Evolutionary conservation across 2,329 filamentous ascomycete species (phyloP), one percentile per base, ranked within the genome.

Genomic region (Lecanoromycetidae sp.): DNA sequence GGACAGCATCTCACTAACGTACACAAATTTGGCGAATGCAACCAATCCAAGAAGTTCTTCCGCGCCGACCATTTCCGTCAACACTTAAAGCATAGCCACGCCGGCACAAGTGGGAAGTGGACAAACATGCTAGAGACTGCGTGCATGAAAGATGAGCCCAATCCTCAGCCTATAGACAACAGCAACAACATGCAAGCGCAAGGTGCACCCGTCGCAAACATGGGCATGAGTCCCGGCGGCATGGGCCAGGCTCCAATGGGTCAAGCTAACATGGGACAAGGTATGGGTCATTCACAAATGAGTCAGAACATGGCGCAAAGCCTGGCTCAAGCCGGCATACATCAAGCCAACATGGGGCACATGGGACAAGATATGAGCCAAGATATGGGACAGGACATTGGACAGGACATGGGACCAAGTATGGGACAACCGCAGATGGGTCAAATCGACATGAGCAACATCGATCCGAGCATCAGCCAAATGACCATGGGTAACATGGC

Each of bases 1-100:
- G 79, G 88, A 45, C 82, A 84, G 48, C 91, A 98, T 68, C 70
- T 98, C 45, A 88, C 87, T 60, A 82, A 85, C 57, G 77, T 87
- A 54, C 91, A 98, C 71, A 98, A 98, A 62, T 98, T 94, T 62
- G 80, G 87, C 53, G 91, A 96, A 67, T 98, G 91, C 75, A 98
- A 98, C 64, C 87, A 91, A 59, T 84, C 84, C 56, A 98, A 98
- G 72, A 96, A 96, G 64, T 98, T 98, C 64, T 98, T 84, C 69
- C 79, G 91, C 30, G 91, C 91, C 27, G 91, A 98, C 64, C 91
- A 98, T 63, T 98, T 98, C 72, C 80, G 91, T 50, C 91, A 98
- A 65, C 91, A 98, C 66, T 71, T 98, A 49, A 98, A 96, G 71
- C 91, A 98, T 64, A 95, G 87, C 63, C 91, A 96, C 66, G 86